Percentiles rank a stretch among this genome's conserved stretches.
These are phyloP conservation scores for Hericium rajendrae DNA, from an alignment of 768 basidiomycete species.

Conservation along the genomic window DNA sequence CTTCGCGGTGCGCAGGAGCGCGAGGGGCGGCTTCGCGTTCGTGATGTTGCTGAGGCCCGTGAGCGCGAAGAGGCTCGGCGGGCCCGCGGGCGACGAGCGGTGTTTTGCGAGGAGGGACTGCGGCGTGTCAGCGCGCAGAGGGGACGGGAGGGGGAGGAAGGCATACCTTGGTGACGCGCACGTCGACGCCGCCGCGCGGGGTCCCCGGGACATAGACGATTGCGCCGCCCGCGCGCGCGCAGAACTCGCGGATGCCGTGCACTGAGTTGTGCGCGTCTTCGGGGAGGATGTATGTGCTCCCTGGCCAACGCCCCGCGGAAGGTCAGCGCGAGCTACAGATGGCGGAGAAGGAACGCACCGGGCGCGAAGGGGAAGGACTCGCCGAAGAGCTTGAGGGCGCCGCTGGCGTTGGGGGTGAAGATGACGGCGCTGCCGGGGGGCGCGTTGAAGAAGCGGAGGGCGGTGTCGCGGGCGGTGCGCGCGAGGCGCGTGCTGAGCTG, in stretches of 20 bases:
- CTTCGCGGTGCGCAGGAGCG: constrained; percentile 52
- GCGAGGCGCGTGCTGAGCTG: constrained; percentile 57
- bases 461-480: constrained; percentile 58
- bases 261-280: constrained; percentile 80
- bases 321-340: too few relatives aligned
- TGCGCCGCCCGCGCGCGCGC: constrained; percentile 40
- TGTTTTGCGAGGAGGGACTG: constrained; percentile 48
- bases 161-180: constrained; percentile 49
- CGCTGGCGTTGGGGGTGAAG: constrained; percentile 75
- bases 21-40: constrained; percentile 61
- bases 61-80: constrained; percentile 59
- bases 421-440: constrained; percentile 70
- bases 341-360: constrained; percentile 6
- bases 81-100: constrained; percentile 34
- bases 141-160: not conserved
- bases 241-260: constrained; percentile 72
- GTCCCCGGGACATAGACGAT: constrained; percentile 60
- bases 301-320: too few relatives aligned
- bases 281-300: constrained; percentile 57
- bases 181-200: constrained; percentile 54
- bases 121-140: not conserved
- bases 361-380: constrained; percentile 66
- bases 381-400: constrained; percentile 72
- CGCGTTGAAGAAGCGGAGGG: constrained; percentile 71
- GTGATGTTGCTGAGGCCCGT: constrained; percentile 81